phyloP scores from a whole-genome alignment of 1,284 basidiomycete species.

The Rhodotorula glutinis region DNA sequence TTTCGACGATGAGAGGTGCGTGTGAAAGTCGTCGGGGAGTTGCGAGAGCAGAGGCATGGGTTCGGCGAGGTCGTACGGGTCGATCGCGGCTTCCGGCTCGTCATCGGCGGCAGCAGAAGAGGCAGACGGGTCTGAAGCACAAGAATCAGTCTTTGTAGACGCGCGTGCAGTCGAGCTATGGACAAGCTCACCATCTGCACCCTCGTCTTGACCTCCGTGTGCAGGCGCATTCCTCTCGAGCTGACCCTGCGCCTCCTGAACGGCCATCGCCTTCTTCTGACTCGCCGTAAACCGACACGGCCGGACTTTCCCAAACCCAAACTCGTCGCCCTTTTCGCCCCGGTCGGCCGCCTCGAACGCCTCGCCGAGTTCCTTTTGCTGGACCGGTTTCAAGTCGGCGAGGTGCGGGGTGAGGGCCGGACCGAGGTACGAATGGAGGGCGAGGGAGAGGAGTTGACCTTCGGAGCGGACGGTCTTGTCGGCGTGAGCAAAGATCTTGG shows the following conservation, averaged over 20 bases:
- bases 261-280: slow-evolving; percentile 62
- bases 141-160: too few relatives aligned
- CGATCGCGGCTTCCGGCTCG: slow-evolving; percentile 50
- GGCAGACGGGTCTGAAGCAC: too few relatives aligned
- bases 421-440: slow-evolving; percentile 85
- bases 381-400: slow-evolving; percentile 94
- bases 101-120: slow-evolving; percentile 48
- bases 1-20: slow-evolving; percentile 78
- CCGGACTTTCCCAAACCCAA: slow-evolving; percentile 73
- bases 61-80: slow-evolving; percentile 80
- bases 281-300: slow-evolving; percentile 75
- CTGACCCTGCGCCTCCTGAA: slow-evolving; percentile 42
- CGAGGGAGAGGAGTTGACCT: slow-evolving; percentile 71
- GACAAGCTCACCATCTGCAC: neutral
- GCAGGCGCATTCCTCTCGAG: slow-evolving; percentile 43
- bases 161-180: too few relatives aligned
- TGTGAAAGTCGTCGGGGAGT: slow-evolving; percentile 70
- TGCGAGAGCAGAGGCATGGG: slow-evolving; percentile 73
- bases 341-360: slow-evolving; percentile 76
- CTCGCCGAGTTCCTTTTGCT: slow-evolving; percentile 92
- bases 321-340: slow-evolving; percentile 60
- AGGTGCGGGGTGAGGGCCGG: slow-evolving; percentile 78
- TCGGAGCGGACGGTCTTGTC: slow-evolving; percentile 96
- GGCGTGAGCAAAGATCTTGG: slow-evolving; percentile 90
- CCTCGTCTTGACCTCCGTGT: slow-evolving; percentile 46